Percentiles rank a stretch among this genome's conserved stretches.
Evolutionary conservation across 352 stramenopile genomes (phyloP).

Genomic region (Phytophthora sp.): DNA sequence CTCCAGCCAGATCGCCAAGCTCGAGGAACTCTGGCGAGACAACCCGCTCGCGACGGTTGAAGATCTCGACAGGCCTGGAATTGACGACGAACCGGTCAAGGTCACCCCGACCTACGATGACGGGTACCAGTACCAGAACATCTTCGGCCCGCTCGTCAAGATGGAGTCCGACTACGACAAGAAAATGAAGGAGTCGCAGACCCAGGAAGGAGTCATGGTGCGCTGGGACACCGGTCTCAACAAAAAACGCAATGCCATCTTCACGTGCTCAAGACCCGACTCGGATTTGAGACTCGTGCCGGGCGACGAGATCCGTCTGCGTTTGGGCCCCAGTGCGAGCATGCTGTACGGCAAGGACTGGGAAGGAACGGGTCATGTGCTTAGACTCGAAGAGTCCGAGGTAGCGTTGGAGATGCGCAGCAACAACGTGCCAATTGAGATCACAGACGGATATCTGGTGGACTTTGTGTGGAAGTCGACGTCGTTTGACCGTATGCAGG

Average conservation of each 20-base stretch:
- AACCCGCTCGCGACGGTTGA: conserved; percentile 96
- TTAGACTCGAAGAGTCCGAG: conserved; percentile 84
- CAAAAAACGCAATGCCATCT: conserved; percentile 97
- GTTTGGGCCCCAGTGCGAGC: conserved; percentile 82
- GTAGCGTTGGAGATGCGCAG: conserved; percentile 89
- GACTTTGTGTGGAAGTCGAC: conserved; percentile 99
- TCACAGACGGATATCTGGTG: conserved; percentile 96
- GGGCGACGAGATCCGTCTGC: conserved; percentile 97
- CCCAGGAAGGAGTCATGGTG: conserved; percentile 93
- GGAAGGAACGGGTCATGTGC: conserved; percentile 96
- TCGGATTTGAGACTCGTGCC: conserved; percentile 92
- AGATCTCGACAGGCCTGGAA: conserved; percentile 94
- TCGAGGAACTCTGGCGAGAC: conserved; percentile 96
- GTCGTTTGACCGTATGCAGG: conserved; percentile 99
- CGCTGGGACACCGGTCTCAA: conserved; percentile 97
- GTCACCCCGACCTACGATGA: conserved; percentile 97
- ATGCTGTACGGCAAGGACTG: conserved; percentile 90
- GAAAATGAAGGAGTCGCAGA: conserved; percentile 98
- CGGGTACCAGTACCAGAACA: conserved; percentile 99
- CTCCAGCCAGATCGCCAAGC: conserved; percentile 88
- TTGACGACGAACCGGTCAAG: conserved; percentile 88
- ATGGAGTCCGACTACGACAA: conserved; percentile 99
- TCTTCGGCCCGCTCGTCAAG: conserved; percentile 99
- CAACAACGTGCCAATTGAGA: conserved; percentile 88
- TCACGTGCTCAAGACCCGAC: conserved; percentile 92